Evolutionary conservation across 768 basidiomycete genomes (phyloP).

Genomic region (Tricholoma hemisulphureum): DNA sequence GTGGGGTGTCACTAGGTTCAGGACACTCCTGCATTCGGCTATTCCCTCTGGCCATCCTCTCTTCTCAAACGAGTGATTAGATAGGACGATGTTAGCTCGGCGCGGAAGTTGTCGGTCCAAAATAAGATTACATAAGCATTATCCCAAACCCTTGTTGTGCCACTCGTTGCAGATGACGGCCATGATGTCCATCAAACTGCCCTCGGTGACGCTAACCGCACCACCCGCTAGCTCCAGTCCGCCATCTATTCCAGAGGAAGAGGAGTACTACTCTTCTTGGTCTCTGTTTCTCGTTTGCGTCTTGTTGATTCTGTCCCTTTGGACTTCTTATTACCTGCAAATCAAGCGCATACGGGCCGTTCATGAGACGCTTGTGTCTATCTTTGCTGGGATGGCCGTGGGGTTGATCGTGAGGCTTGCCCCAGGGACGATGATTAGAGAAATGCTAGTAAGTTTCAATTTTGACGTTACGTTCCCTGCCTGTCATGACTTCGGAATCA

Average conservation of each 20-base stretch:
- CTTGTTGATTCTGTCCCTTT: conserved; percentile 90
- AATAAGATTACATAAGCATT: background rate
- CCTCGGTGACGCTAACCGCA: conserved; percentile 34
- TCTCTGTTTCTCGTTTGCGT: conserved; percentile 91
- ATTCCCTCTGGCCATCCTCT: too few species aligned
- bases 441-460: conserved; percentile 82
- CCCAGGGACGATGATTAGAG: conserved; percentile 91
- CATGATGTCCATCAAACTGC: conserved; percentile 38
- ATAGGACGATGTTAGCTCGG: too few species aligned
- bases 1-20: too few species aligned
- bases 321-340: conserved; percentile 97
- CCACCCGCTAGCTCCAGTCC: conserved; percentile 28
- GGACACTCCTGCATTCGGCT: too few species aligned
- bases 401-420: conserved; percentile 87
- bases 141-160: conserved; percentile 22
- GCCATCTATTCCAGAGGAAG: conserved; percentile 59
- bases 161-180: conserved; percentile 7
- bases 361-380: conserved; percentile 94
- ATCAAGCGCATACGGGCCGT: conserved; percentile 93
- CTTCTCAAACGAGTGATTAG: too few species aligned
- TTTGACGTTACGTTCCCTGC: background rate
- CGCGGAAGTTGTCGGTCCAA: too few species aligned
- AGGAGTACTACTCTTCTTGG: conserved; percentile 91
- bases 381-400: conserved; percentile 95
- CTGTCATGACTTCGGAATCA: background rate